Evolutionary conservation across 2,329 filamentous ascomycete genomes (phyloP), one percentile per base, ranked within the genome.

Genomic region (Cryphonectria nitschkei): DNA sequence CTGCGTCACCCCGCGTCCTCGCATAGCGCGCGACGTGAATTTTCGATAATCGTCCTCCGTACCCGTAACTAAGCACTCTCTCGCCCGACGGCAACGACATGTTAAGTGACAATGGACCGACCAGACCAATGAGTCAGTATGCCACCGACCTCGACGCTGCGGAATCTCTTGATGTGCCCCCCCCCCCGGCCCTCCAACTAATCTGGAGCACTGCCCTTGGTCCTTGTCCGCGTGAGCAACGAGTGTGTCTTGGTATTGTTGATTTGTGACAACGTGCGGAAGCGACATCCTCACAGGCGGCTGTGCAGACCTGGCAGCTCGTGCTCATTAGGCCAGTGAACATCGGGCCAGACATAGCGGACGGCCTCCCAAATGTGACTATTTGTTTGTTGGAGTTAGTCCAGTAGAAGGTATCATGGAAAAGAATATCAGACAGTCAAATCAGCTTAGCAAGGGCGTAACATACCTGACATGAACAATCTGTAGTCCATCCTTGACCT

Each of bases 281-380:
- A 69, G 50, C 37, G 65, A 60, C 64, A 43, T 56, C 63, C 34
- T 84, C 86, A 97, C 81, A 98, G 83, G 75, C 93, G 89, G 80
- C 92, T 95, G 82, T 97, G 93, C 72, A 96, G 85, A 62, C 89
- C 87, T 71, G 89, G 86, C 80, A 89, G 86, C 70, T 82, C 76
- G 34, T 88, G 88, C 76, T 90, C 87, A 77, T 94, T 90, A 29
- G 93, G 92, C 92, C 94, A 97, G 76, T 92, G 88, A 56, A 88
- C 90, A 76, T 97, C 93, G 1, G 96, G 96, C 96, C 96, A 99
- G 74, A 99, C 92, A 74, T 92, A 86, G 71, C 92, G 90, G 79
- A 99, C 90, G 37, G 94, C 95, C 82, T 98, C 95, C 93, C 94
- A 98, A 73, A 98, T 95, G 80, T 97, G 92, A 74, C 93, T 94